These are phyloP conservation scores for Zarea fungicola DNA, from an alignment of 2,329 filamentous ascomycete genomes.

Conservation along the genomic window DNA sequence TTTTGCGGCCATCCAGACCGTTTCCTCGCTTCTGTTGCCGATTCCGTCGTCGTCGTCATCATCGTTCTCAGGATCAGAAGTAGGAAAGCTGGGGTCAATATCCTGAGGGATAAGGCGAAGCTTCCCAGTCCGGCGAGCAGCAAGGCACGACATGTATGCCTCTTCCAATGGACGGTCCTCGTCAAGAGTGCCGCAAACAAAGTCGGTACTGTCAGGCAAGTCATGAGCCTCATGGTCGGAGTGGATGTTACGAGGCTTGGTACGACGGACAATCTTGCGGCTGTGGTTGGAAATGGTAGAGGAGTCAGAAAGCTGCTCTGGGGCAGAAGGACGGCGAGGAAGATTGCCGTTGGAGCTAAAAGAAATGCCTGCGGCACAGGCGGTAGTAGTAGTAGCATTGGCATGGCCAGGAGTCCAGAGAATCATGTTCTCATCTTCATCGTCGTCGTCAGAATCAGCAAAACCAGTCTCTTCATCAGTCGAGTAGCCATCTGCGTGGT, in stretches of 20 bases:
- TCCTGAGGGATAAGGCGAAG: conserved; percentile 86
- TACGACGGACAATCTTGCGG: conserved; percentile 27
- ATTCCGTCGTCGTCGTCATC: conserved; percentile 61
- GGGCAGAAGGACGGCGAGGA: conserved; percentile 32
- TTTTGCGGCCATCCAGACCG: conserved; percentile 65
- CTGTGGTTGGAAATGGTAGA: conserved; percentile 45
- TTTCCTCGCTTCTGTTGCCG: conserved; percentile 61
- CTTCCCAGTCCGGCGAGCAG: conserved; percentile 75
- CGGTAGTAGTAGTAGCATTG: no score
- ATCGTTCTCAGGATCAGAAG: conserved; percentile 84
- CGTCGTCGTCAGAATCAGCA: conserved; percentile 61
- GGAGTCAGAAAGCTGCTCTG: conserved; percentile 53
- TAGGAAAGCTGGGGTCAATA: conserved; percentile 95
- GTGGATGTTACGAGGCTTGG: conserved; percentile 25
- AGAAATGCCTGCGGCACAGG: no score
- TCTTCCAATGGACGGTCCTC: conserved; percentile 94
- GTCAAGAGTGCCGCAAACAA: conserved; percentile 96
- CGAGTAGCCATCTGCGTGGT: conserved; percentile 63
- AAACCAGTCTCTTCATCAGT: conserved; percentile 68
- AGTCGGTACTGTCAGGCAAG: conserved; percentile 94
- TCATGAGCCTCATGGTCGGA: conserved; percentile 60
- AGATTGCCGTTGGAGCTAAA: conserved; percentile 30
- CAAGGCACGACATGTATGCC: conserved; percentile 80
- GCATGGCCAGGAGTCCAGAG: conserved; percentile 48
- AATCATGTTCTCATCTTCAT: conserved; percentile 59